Base-by-base conservation (phyloP, 257 asterid genomes). In the Osmanthus fragrans region DNA sequence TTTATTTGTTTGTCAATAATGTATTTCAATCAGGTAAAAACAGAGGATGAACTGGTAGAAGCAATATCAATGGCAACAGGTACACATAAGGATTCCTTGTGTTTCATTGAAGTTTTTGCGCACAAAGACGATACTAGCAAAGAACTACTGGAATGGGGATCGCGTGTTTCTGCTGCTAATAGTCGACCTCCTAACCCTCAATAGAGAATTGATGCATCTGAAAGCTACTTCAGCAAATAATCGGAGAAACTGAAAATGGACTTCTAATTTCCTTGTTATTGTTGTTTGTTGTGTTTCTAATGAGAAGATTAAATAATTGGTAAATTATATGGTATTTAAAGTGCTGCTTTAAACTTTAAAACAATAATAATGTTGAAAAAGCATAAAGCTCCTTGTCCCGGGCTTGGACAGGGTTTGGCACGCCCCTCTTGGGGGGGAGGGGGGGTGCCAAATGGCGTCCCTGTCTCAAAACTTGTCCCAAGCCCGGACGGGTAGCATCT, bases 131-230 rank as follows among this genome's bases (percentile, higher is more conserved):
- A 86, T 39, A 84, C 88, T 0, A 86, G 90, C 85, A 86, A 82
- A 77, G 90, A 86, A 47, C 25, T 86, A 73, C 85, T 86, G 51
- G 90, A 86, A 73, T 86, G 90, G 90, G 90, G 90, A 12, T 86
- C 88, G 8, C 88, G 88, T n/a, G 90, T 86, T 60, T 64, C 84
- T 77, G 85, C 86, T 63, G 90, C 90, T 66, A 86, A 86, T 51
- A 49, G 88, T 58, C 82, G 90, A 23, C 83, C 86, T 45, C 90
- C 90, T 2, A 84, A 86, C 80, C 90, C 90, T 18, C 90, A 86
- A 7, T 86, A 82, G 73, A 23, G 13, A 60, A 9, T 60, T 60
- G 33, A 60, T 60, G 67, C 67, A 60, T 73, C 36, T 60, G 42
- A 70, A 49, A 73, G 34, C 8, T 19, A 19, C 64, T n/a, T 54